Percentiles rank a stretch among this genome's conserved stretches.
These are phyloP conservation scores for Spongiforma sp. DNA, from an alignment of 1,284 basidiomycete species.

Conservation along the genomic window DNA sequence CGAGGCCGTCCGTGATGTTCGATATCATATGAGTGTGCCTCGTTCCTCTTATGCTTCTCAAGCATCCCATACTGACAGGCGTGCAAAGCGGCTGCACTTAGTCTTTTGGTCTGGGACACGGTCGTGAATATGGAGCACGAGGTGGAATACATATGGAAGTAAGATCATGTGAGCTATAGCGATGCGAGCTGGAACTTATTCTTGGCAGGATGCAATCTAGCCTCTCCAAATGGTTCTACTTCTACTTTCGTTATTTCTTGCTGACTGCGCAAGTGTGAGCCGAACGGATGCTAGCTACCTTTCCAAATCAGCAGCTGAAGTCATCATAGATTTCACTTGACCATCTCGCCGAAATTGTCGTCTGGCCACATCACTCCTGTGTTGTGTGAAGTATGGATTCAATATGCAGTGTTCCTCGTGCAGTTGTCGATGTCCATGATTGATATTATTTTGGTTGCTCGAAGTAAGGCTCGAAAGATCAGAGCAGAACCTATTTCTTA, in stretches of 20 bases:
- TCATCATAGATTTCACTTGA: constrained; percentile 17
- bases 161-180: neutral
- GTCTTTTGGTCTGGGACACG: constrained; percentile 24
- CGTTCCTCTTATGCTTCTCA: neutral
- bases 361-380: constrained; percentile 14
- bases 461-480: constrained; percentile 24
- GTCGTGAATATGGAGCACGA: constrained; percentile 23
- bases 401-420: constrained; percentile 8
- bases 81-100: constrained; percentile 20
- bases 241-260: constrained; percentile 26
- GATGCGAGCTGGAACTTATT: neutral
- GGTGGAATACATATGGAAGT: constrained; percentile 31
- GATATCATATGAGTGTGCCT: constrained; percentile 17
- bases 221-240: constrained; percentile 27
- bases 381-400: constrained; percentile 21
- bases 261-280: constrained; percentile 21
- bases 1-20: constrained; percentile 10
- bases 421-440: constrained; percentile 13
- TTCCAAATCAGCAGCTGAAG: neutral
- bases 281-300: neutral
- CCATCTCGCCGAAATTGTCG: constrained; percentile 10
- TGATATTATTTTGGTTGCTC: constrained; percentile 17
- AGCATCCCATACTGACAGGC: neutral
- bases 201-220: constrained; percentile 17
- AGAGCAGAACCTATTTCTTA: neutral